A percentile compares a stretch with the other conserved stretches of the same genome.
These are phyloP conservation scores for Linnemannia elongata DNA, from an alignment of 192 early-diverging fungal genomes.

Conservation along the genomic window DNA sequence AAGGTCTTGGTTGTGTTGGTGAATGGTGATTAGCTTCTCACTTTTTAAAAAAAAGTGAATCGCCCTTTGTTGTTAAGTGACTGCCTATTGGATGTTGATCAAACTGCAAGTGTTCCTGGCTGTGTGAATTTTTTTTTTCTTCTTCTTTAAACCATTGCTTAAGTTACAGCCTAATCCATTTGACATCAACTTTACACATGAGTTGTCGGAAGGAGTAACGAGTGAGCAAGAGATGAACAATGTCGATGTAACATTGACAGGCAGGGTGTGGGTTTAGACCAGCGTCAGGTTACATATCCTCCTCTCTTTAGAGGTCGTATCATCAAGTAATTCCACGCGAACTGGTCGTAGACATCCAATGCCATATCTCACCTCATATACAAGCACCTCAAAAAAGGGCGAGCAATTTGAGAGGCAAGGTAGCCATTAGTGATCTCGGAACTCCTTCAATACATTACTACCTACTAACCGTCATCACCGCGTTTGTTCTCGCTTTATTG, in stretches of 20 bases:
- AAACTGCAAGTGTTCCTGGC: background rate
- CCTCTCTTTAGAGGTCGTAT: background rate
- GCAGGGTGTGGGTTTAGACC: constrained; percentile 3
- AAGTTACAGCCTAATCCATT: background rate
- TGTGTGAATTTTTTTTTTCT: background rate
- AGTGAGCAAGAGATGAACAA: background rate
- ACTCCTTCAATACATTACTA: too few relatives aligned
- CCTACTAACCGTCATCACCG: too few relatives aligned
- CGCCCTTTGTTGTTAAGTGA: constrained; percentile 2
- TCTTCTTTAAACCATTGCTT: background rate
- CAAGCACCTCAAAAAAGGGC: background rate
- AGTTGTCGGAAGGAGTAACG: background rate
- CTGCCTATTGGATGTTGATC: background rate
- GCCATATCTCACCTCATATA: background rate
- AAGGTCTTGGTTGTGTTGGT: background rate
- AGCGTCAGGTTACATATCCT: background rate
- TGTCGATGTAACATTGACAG: background rate
- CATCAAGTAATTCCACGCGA: background rate
- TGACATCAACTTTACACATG: background rate
- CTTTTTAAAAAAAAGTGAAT: background rate
- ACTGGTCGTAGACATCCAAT: constrained; percentile 5
- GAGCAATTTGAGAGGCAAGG: too few relatives aligned
- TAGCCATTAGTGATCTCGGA: too few relatives aligned
- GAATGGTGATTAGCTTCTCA: background rate
- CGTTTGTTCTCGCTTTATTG: too few relatives aligned